A percentile compares a stretch with the other conserved stretches of the same genome.
phyloP scores from a whole-genome alignment of 2,329 filamentous ascomycete genomes.

The Fusarium humuli region DNA sequence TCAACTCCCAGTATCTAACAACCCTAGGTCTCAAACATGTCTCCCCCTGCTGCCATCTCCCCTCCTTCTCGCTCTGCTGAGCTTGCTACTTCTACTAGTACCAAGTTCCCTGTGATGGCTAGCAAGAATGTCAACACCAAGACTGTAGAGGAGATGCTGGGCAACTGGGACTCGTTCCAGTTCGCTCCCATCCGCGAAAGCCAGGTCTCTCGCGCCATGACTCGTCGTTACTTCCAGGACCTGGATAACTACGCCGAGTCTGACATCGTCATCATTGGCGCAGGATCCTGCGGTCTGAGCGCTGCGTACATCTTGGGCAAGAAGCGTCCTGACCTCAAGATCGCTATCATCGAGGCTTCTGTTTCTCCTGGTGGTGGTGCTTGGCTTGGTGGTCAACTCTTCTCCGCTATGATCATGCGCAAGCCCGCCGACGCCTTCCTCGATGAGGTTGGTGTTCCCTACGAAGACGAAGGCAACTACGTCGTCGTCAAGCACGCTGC shows the following conservation, averaged over 20 bases:
- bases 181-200: constrained; percentile 91
- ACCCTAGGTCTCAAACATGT: constrained; percentile 55
- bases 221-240: constrained; percentile 90
- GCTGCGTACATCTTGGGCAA: constrained; percentile 87
- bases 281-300: constrained; percentile 87
- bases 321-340: constrained; percentile 88
- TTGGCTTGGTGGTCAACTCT: constrained; percentile 94
- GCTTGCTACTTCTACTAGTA: constrained; percentile 50
- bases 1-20: constrained; percentile 49
- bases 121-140: constrained; percentile 49
- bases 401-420: constrained; percentile 95
- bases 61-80: constrained; percentile 63
- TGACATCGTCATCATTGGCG: constrained; percentile 93
- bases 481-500: constrained; percentile 96
- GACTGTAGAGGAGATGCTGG: constrained; percentile 63
- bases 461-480: constrained; percentile 87
- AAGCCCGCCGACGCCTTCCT: constrained; percentile 91
- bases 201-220: constrained; percentile 94
- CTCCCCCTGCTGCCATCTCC: constrained; percentile 79
- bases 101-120: constrained; percentile 37
- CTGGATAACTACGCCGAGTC: constrained; percentile 90
- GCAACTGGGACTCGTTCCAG: constrained; percentile 83
- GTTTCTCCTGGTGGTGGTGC: constrained; percentile 90
- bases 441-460: constrained; percentile 82
- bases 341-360: constrained; percentile 88